phyloP scores from a whole-genome alignment of 225 moss, liverwort and hornwort genomes.

The Pseudisothecium myosuroides region DNA sequence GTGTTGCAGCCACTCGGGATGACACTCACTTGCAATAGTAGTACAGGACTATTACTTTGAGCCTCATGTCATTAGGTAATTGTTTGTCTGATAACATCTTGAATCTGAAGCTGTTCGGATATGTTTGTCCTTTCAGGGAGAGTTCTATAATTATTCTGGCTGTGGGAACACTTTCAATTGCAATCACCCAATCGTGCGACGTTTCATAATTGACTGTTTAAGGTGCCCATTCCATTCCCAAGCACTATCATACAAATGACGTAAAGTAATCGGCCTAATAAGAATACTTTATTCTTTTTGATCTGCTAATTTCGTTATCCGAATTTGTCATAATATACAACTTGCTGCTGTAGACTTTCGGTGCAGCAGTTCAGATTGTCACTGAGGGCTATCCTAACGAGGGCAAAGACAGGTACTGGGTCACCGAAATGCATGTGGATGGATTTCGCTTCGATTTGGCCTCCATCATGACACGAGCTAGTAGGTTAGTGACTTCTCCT shows the following conservation, averaged over 20 bases:
- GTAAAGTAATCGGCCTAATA: neutral
- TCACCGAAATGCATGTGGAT: slow-evolving; percentile 86
- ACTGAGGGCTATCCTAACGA: neutral
- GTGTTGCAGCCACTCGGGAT: neutral
- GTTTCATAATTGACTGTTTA: slow-evolving; percentile 76
- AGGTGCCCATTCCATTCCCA: slow-evolving; percentile 25
- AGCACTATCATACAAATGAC: neutral
- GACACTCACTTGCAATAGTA: neutral
- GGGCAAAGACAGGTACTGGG: slow-evolving; percentile 62
- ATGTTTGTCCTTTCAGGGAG: slow-evolving; percentile 43
- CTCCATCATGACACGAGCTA: slow-evolving; percentile 81
- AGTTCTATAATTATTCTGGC: slow-evolving; percentile 91
- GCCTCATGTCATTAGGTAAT: neutral
- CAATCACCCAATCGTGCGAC: slow-evolving; percentile 81
- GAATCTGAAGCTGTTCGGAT: neutral
- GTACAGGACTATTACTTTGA: neutral
- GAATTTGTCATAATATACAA: neutral
- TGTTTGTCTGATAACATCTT: neutral
- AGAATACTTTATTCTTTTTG: neutral
- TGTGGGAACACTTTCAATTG: slow-evolving; percentile 95
- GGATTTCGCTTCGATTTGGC: slow-evolving; percentile 93
- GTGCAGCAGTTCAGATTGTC: neutral
- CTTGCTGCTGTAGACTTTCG: neutral
- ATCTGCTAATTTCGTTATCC: neutral
- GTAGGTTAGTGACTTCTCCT: slow-evolving; percentile 39